Evolutionary conservation across 441 rosid genomes (phyloP), one percentile per base, ranked within the genome.

Genomic region (Metrosideros polymorpha): DNA sequence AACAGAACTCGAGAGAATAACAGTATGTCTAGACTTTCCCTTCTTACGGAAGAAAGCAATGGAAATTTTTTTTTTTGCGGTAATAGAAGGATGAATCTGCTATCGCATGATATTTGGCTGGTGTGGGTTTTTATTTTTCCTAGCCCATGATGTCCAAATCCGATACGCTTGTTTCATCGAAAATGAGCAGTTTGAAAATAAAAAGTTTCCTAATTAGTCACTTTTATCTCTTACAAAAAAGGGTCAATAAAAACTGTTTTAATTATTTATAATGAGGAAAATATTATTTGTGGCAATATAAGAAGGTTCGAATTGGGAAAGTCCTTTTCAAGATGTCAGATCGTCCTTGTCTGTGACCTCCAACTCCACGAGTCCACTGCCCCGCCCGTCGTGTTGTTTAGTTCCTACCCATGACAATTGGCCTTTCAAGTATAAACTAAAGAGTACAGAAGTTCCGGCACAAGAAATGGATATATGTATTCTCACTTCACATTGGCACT

Each of bases 161-260:
- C n/a, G 43, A 39, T 39, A 1, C 8, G 13, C 47, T 71, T 39
- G 47, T 39, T 35, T 71, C 47, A n/a, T 39, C 9, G n/a, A 39
- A 71, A 10, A 35, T 71, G 19, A 3, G 47, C 14, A 71, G 22
- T 29, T 14, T 6, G 0, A 18, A 7, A 8, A 9, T 1, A 14
- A 17, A 30, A 9, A 66, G 7, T 0, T 6, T 19, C 47, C 15
- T 3, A 1, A 0, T 3, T 39, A 6, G 59, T 10, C 5, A 22
- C 29, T 71, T 66, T 6, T 5, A 35, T 71, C 47, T 71, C 47
- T 10, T 19, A 9, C 45, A 10, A 71, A 39, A 66, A 19, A 10
- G 29, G 19, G 13, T 1, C 9, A 6, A 5, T 9, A 19, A 10
- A 17, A 35, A 39, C 12, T 5, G 14, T 10, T 12, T 10, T 39